These are phyloP conservation scores for Herpetomonas samuelpessoai DNA, from an alignment of 208 protist species.

Conservation along the genomic window DNA sequence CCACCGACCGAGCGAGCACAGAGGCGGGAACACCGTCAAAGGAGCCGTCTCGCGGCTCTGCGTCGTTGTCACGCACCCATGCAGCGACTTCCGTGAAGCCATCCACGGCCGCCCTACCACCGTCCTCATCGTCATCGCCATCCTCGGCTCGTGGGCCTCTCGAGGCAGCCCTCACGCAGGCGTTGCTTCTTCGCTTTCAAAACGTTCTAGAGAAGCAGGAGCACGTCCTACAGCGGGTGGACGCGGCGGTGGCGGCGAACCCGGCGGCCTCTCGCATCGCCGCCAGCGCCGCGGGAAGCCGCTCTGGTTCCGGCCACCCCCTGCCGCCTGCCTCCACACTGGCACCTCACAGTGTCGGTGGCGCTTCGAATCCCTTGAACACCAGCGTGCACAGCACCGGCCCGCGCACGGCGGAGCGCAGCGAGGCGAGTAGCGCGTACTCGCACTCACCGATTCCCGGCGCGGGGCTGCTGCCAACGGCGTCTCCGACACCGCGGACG, in stretches of 20 bases:
- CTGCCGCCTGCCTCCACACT: too few species aligned
- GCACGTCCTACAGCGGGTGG: neutral
- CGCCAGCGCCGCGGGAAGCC: neutral
- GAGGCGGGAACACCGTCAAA: too few species aligned
- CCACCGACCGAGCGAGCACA: too few species aligned
- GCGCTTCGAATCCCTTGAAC: neutral
- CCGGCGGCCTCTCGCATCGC: neutral
- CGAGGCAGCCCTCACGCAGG: neutral
- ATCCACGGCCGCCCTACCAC: too few species aligned
- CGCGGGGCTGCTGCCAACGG: neutral
- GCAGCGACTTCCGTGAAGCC: too few species aligned
- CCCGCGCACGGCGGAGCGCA: neutral
- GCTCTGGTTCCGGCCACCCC: neutral
- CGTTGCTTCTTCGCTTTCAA: neutral
- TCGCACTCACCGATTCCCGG: neutral
- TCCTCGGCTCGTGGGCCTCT: neutral
- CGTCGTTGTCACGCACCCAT: too few species aligned
- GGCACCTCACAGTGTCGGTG: neutral
- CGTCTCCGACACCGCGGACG: neutral
- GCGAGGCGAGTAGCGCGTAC: neutral
- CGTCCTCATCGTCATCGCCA: neutral
- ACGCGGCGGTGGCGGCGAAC: neutral
- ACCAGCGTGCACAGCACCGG: too few species aligned
- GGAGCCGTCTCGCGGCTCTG: too few species aligned
- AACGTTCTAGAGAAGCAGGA: neutral